A percentile compares a stretch with the other conserved stretches of the same genome.
phyloP scores from a whole-genome alignment of 176 grass and related monocot genomes.

The Hsuehochloa calcarea region DNA sequence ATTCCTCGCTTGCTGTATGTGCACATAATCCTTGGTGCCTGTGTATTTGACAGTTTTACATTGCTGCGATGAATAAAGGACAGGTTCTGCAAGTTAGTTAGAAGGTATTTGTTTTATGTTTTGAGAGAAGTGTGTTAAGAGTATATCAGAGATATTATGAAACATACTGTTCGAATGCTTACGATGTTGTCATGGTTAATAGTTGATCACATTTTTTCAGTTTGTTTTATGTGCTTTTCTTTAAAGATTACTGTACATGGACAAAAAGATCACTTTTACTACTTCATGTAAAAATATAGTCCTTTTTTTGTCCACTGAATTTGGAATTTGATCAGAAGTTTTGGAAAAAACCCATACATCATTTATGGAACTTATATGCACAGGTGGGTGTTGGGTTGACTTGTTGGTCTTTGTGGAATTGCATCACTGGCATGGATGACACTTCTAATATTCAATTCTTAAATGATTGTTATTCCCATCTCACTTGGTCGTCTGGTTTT shows the following conservation, averaged over 20 bases:
- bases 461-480: constrained; percentile 87
- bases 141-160: background rate
- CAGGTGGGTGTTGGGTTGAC: too few species aligned
- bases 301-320: too few species aligned
- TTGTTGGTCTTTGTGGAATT: background rate
- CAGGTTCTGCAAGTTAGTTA: background rate
- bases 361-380: too few species aligned
- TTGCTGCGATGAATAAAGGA: background rate
- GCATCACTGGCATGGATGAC: constrained; percentile 88
- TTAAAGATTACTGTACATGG: background rate
- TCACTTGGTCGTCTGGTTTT: constrained; percentile 83
- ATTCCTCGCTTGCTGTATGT: background rate
- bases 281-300: too few species aligned
- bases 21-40: background rate
- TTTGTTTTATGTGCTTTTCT: background rate
- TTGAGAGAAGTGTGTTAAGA: background rate
- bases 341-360: too few species aligned
- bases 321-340: too few species aligned
- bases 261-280: too few species aligned
- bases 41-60: background rate
- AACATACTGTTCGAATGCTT: background rate
- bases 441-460: constrained; percentile 86
- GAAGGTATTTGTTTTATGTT: background rate
- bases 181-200: background rate
- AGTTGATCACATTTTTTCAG: background rate